Evolutionary conservation across 2,329 filamentous ascomycete species (phyloP).

Genomic region (Aspergillus calidoustus): DNA sequence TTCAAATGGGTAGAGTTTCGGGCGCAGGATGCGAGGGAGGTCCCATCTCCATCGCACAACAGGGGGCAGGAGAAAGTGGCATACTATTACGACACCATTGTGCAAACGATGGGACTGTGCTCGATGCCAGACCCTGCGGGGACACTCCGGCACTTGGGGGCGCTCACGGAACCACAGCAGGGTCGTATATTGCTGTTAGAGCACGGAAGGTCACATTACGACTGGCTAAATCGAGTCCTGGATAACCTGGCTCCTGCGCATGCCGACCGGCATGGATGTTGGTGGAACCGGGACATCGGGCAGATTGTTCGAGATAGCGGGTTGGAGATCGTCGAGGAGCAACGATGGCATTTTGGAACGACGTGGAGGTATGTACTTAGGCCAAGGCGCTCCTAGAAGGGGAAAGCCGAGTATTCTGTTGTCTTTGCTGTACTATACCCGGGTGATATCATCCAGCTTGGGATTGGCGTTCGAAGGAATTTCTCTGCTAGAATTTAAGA

Average conservation of each 20-base stretch:
- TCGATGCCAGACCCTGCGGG: slow-evolving; percentile 50
- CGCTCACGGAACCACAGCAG: slow-evolving; percentile 42
- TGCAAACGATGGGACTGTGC: slow-evolving; percentile 58
- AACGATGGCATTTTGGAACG: slow-evolving; percentile 54
- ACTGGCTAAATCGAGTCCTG: slow-evolving; percentile 52
- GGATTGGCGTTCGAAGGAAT: neutral
- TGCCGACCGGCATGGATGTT: slow-evolving; percentile 56
- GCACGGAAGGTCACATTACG: slow-evolving; percentile 53
- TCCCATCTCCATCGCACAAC: slow-evolving; percentile 2
- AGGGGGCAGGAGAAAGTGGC: neutral
- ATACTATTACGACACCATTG: slow-evolving; percentile 50
- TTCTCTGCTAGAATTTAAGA: neutral
- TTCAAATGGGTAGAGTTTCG: slow-evolving; percentile 40
- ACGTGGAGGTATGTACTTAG: slow-evolving; percentile 51
- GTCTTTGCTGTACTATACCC: neutral
- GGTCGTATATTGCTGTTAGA: slow-evolving; percentile 54
- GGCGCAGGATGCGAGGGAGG: slow-evolving; percentile 41
- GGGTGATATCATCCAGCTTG: neutral
- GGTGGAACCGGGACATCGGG: slow-evolving; percentile 58
- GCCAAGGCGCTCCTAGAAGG: slow-evolving; percentile 27
- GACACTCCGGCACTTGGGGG: slow-evolving; percentile 47
- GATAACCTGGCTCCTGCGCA: slow-evolving; percentile 54
- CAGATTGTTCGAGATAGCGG: slow-evolving; percentile 53
- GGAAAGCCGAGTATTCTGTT: neutral
- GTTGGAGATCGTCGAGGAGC: slow-evolving; percentile 52